These are phyloP conservation scores for Pinus taeda DNA, from an alignment of 75 land plant species.

Conservation along the genomic window DNA sequence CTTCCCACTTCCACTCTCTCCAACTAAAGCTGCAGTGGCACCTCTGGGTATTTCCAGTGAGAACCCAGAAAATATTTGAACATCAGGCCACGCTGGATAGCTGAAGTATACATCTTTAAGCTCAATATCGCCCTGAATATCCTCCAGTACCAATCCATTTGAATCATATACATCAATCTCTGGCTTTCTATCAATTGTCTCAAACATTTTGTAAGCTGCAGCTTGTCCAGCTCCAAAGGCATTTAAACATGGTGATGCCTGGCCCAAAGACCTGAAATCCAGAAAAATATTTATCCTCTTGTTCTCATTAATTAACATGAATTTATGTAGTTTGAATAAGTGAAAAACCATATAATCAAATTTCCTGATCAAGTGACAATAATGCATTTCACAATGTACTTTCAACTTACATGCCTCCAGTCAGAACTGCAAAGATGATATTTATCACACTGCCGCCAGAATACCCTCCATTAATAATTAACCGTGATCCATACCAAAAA, in stretches of 20 bases:
- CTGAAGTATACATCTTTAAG: no score
- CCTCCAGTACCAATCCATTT: slow-evolving; percentile 48
- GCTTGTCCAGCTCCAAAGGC: slow-evolving; percentile 88
- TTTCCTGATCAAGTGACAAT: not conserved
- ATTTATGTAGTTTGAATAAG: not conserved
- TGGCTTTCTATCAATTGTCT: slow-evolving; percentile 80
- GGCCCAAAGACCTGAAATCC: slow-evolving; percentile 68
- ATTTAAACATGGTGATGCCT: slow-evolving; percentile 72
- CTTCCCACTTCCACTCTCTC: slow-evolving; percentile 97
- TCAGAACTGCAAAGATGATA: slow-evolving; percentile 75
- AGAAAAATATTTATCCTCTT: not conserved
- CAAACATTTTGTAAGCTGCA: slow-evolving; percentile 95
- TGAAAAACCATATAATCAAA: no score
- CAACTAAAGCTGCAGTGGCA: slow-evolving; percentile 74
- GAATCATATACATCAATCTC: slow-evolving; percentile 77
- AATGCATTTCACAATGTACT: not conserved
- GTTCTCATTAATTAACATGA: not conserved
- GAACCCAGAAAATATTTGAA: slow-evolving; percentile 36
- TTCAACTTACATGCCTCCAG: slow-evolving; percentile 80
- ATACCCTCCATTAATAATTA: slow-evolving; percentile 58
- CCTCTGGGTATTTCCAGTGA: slow-evolving; percentile 64
- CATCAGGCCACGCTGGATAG: no score
- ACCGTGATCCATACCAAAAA: slow-evolving; percentile 74
- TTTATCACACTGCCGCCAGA: slow-evolving; percentile 69
- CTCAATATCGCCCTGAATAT: slow-evolving; percentile 14